Conservation (phyloP, 2,329 filamentous ascomycete genomes). For the Sclerotinia minor region DNA sequence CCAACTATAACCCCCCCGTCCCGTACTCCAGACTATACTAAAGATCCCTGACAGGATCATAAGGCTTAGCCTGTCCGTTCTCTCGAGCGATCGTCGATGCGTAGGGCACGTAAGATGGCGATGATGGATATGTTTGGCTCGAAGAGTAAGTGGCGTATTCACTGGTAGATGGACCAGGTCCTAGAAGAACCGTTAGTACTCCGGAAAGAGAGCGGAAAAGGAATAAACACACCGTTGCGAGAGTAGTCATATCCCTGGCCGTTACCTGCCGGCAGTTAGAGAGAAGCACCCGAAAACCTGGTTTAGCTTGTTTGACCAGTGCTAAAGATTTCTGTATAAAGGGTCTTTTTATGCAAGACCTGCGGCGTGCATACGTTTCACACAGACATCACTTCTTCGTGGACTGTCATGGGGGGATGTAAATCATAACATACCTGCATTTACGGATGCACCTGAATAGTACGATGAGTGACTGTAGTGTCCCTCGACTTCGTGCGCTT, state of each 20-base stretch:
- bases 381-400: background rate
- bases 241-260: constrained; percentile 16
- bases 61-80: constrained; percentile 10
- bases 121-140: background rate
- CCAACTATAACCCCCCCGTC: background rate
- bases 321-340: background rate
- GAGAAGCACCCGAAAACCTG: background rate
- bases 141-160: constrained; percentile 7
- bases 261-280: constrained; percentile 15
- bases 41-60: constrained; percentile 31
- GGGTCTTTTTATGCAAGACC: background rate
- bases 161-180: background rate
- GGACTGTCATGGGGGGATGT: background rate
- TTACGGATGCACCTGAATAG: constrained; percentile 4
- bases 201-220: background rate
- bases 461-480: constrained; percentile 9
- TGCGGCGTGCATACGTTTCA: background rate
- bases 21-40: background rate
- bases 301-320: background rate
- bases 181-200: background rate
- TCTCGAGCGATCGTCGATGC: constrained; percentile 3
- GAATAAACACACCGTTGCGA: constrained; percentile 7
- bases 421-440: constrained; percentile 20
- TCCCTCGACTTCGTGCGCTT: background rate
- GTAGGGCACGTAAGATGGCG: constrained; percentile 2